Base-by-base conservation (phyloP, 2,329 filamentous ascomycete genomes). In the Pseudogymnoascus verrucosus region DNA sequence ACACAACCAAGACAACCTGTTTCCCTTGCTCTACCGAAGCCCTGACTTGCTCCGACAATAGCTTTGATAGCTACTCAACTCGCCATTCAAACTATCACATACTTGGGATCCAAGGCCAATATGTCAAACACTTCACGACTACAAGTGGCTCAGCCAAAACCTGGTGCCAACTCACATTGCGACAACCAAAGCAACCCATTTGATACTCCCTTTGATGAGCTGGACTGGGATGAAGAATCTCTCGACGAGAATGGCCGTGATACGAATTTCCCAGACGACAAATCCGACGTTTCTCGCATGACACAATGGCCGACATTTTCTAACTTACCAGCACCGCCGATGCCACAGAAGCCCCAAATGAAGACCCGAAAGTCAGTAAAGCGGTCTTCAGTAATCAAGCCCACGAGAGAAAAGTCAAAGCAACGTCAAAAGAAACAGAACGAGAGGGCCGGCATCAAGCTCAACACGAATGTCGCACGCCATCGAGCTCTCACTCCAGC, bases 391-490 rank as follows among this genome's bases (percentile, higher is more conserved):
- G 70, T 74, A 2, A 70, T 74, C 31, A 77, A 75, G 64, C 69
- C 74, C 11, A 72, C 71, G 19, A 71, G 77, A 62, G 72, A 75
- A 21, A 87, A 81, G 71, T 89, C 86, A 3, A 81, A 81, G 63
- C 80, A 82, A 31, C 79, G 85, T 62, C 85, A 89, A 69, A 84
- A 83, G 69, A 79, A 80, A 21, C 79, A 86, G 71, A 84, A 87
- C 72, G 79, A 80, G 63, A 80, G 82, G 74, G 83, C 83, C 7
- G 86, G 86, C 11, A 89, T 90, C 70, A 87, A 79, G 67, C 73
- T 91, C 19, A 85, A 90, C 67, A 92, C 89, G 1, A 87, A 87
- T 71, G 87, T 90, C 78, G 78, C 84, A 34, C 68, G 76, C 71
- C 57, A 69, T 16, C 65, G 77, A 74, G 65, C 78, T 79, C 71